Base-by-base conservation (phyloP, 2,329 filamentous ascomycete genomes). In the Aspergillus pseudoglaucus region DNA sequence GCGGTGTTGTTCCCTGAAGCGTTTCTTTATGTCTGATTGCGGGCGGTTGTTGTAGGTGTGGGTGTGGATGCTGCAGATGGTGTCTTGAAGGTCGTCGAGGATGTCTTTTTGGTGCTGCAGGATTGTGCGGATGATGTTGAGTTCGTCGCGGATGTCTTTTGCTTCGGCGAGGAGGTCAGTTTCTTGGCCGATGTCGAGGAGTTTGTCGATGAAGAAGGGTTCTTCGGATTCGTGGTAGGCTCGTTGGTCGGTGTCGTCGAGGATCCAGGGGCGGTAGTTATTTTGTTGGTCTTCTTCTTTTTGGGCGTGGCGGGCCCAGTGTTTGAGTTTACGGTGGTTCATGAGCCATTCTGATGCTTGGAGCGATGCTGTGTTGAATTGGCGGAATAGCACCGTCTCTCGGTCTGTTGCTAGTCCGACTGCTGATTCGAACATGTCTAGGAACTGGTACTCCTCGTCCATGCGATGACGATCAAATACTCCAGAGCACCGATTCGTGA, bases 101-200 rank as follows among this genome's bases (percentile, higher is more conserved):
- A 69, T 62, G 45, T 69, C 59, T 33, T 65, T 61, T 46, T 70
- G 66, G 44, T 68, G 62, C n/a, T 69, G 61, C 6, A 69, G 58
- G 2, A 70, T 65, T 0, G 62, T 66, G 27, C 62, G 63, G 25
- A 86, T 77, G 66, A 85, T 85, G 57, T 80, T 80, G 17, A 85
- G 74, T 62, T 86, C 82, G 56, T 86, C 82, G 17, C 80, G 76
- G 46, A 85, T 84, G 56, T 86, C 82, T 59, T 85, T 85, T 42
- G 79, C 80, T 55, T 85, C 82, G 0, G 79, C 75, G 0, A 85
- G 69, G 0, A 85, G 70, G 44, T 78, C 73, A 0, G 81, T 84
- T 59, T 85, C 81, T 4, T 73, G 69, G 35, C 78, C 76, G 44
- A 84, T 84, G 46, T 83, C 78, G 1, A 69, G 56, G 3, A 69